Base-by-base conservation (phyloP, 371 early-diverging fungal genomes). In the Mucor piriformis region DNA sequence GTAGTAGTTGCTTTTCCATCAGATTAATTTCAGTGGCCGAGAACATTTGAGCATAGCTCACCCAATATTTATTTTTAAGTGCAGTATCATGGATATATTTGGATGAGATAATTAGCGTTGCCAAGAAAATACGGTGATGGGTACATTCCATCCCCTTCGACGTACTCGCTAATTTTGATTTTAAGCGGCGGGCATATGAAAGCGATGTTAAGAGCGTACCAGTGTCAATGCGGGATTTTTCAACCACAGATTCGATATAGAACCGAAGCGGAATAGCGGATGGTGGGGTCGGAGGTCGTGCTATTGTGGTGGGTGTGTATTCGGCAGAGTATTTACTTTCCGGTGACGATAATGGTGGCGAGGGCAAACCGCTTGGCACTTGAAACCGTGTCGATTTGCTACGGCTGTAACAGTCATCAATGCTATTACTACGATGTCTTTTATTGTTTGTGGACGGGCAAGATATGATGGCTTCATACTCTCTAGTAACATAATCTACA, bases 1-100 rank as follows among this genome's bases (percentile, higher is more conserved):
- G 83, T 53, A 92, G 76, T 32, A 92, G 67, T 65, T 92, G 92
- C 61, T 87, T 84, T 64, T 92, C 92, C 92, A 91, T 92, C 29
- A 91, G 66, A 47, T 91, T 92, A 49, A 92, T 86, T 68, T 92
- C 92, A 20, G 81, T 70, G 4, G 88, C 78, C 3, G 92, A 87
- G 61, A 89, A 91, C 20, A 88, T 66, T 0, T 74, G 66, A 0
- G 88, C 82, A 59, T 85, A 85, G 12, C 76, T 72, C n/a, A 89
- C 85, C 91, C 92, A 92, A 54, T 88, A 81, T 63, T 86, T 85
- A 76, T 91, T 92, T 64, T 86, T 89, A 12, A 89, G 86, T 20
- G 88, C 84, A 20, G 86, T 80, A 57, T 89, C 91, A 54, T 90
- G 88, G 35, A 89, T 74, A 51, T 89, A 88, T 64, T 90, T 90